Base-by-base conservation (phyloP, 441 rosid species). In the Populus trichocarpa region DNA sequence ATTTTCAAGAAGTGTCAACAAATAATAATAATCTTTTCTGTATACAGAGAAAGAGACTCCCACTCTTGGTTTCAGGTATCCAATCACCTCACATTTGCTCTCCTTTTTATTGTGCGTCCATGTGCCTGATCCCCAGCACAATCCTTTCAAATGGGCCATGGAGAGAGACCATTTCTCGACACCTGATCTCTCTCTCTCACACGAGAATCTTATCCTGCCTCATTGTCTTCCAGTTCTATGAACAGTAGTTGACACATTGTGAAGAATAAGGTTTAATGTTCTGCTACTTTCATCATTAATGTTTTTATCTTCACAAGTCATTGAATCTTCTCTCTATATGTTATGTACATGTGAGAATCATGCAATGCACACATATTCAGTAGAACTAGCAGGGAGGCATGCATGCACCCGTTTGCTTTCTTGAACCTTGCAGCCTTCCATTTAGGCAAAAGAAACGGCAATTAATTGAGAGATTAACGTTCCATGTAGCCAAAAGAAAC, bases 41-140 rank as follows among this genome's bases (percentile, higher is more conserved):
- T 61, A 22, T 2, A 22, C 14, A 22, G 14, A 61, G 28, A 61
- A 69, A 65, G 72, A 67, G 70, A 20, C 42, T 53, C 25, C 67
- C 79, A 75, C 77, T n/a, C 77, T 66, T 18, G 32, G 14, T 80
- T 69, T 13, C 36, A 65, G 12, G 64, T 74, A 74, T 10, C 75
- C 50, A 73, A 36, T 67, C 68, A 65, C 69, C 42, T 66, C 50
- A 2, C 53, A 11, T 2, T 36, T 57, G n/a, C 22, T 69, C 5
- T 9, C 63, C 71, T 10, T 25, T 64, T 28, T 4, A 75, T 70
- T 69, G 68, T 35, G 57, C 59, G 38, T 81, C 70, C 66, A 61
- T 61, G 66, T 61, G 66, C 66, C 66, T 61, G 28, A 61, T 61
- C 66, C 11, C 79, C 33, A 28, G 10, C 61, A 35, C 20, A 9